phyloP scores from a whole-genome alignment of 768 basidiomycete species.

The Lentinula guzmanii region DNA sequence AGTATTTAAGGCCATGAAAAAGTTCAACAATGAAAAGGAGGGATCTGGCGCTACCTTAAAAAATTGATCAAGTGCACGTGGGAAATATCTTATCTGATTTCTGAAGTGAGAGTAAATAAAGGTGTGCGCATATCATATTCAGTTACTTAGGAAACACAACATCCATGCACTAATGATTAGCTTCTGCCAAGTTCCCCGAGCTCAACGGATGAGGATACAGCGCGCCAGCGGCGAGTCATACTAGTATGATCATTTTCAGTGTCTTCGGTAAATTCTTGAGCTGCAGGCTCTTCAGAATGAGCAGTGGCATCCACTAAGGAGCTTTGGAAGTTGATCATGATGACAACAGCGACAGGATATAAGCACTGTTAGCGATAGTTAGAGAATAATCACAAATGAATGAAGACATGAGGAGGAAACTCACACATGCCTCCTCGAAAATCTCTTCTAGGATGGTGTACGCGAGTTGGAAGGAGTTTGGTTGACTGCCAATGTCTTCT shows the following conservation, averaged over 20 bases:
- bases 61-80: neutral
- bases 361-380: neutral
- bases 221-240: no score
- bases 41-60: neutral
- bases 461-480: neutral
- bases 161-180: no score
- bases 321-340: neutral
- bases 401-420: neutral
- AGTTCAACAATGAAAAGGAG: neutral
- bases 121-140: no score
- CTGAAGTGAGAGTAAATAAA: no score
- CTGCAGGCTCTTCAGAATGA: neutral
- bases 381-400: neutral
- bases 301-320: neutral
- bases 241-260: no score
- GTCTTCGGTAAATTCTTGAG: neutral
- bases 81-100: neutral
- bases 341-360: neutral
- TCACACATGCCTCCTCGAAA: neutral
- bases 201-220: no score
- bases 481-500: neutral
- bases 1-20: constrained; percentile 1
- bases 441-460: neutral
- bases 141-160: no score
- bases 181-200: no score